These are phyloP conservation scores for Tylopilus sp. DNA, from an alignment of 1,284 basidiomycete genomes.

Conservation along the genomic window DNA sequence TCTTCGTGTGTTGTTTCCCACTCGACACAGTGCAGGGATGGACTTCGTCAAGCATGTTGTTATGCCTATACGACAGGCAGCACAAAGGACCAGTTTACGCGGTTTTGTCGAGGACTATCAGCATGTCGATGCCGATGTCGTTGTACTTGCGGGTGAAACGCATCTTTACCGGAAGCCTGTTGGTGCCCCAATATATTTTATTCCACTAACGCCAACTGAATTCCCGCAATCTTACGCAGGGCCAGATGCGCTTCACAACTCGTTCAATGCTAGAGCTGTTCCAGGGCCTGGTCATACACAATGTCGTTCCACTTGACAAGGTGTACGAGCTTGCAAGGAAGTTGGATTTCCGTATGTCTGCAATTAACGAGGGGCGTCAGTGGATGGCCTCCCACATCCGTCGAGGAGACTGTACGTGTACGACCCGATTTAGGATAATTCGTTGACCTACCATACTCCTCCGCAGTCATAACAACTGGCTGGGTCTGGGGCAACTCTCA, in stretches of 20 bases:
- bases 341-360: constrained; percentile 33
- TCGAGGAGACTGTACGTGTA: constrained; percentile 39
- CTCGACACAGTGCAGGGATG: constrained; percentile 35
- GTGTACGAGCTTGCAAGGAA: constrained; percentile 33
- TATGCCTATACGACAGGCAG: constrained; percentile 35
- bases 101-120: constrained; percentile 36
- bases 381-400: constrained; percentile 43
- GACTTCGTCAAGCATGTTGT: constrained; percentile 40
- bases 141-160: constrained; percentile 39
- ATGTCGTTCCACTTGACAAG: constrained; percentile 32
- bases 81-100: constrained; percentile 28
- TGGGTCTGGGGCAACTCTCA: constrained; percentile 38
- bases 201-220: background rate
- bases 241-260: constrained; percentile 38
- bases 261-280: constrained; percentile 30
- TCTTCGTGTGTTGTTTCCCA: background rate
- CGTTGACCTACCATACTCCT: background rate
- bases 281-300: constrained; percentile 31
- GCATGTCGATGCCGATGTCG: constrained; percentile 31
- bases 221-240: constrained; percentile 19
- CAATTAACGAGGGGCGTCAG: constrained; percentile 31
- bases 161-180: constrained; percentile 39
- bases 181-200: constrained; percentile 6
- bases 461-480: constrained; percentile 29
- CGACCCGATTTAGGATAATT: background rate